These are phyloP conservation scores for Lantana camara DNA, from an alignment of 257 asterid species.

Conservation along the genomic window DNA sequence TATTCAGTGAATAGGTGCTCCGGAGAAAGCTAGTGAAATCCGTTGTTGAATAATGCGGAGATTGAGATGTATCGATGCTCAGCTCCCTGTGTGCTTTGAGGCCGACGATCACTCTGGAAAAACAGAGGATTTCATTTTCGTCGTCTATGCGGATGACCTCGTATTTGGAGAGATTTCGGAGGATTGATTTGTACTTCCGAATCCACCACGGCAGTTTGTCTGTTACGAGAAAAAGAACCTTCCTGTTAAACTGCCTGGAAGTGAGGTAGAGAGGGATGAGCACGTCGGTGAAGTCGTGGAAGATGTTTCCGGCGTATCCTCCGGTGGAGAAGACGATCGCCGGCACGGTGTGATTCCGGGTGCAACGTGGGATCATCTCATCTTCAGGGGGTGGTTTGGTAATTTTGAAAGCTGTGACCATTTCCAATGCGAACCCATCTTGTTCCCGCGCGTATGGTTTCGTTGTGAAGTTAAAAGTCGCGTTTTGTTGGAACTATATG, in stretches of 20 bases:
- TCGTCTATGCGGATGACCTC: conserved; percentile 41
- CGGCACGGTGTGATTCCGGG: conserved; percentile 32
- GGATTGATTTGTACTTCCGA: conserved; percentile 29
- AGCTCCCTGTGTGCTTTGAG: conserved; percentile 48
- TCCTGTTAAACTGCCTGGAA: conserved; percentile 37
- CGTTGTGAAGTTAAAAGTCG: conserved; percentile 25
- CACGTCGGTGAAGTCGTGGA: conserved; percentile 63
- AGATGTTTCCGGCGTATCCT: conserved; percentile 51
- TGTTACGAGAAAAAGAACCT: conserved; percentile 42
- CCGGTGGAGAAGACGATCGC: conserved; percentile 60
- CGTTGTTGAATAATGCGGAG: conserved; percentile 33
- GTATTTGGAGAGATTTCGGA: conserved; percentile 40
- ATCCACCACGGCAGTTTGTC: conserved; percentile 36
- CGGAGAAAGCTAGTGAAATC: conserved; percentile 46
- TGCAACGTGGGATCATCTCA: conserved; percentile 39
- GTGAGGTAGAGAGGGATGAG: conserved; percentile 56
- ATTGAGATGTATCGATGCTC: conserved; percentile 30
- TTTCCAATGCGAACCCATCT: conserved; percentile 35
- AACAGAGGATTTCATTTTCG: conserved; percentile 43
- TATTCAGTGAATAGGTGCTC: conserved; percentile 37
- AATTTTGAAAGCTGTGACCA: conserved; percentile 29
- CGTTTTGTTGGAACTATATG: background rate
- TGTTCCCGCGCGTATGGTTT: conserved; percentile 57
- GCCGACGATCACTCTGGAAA: conserved; percentile 48
- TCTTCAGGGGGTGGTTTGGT: background rate